A percentile compares a stretch with the other conserved stretches of the same genome.
Conservation (phyloP, 495 filamentous ascomycete genomes). For the Usnea hakonensis region DNA sequence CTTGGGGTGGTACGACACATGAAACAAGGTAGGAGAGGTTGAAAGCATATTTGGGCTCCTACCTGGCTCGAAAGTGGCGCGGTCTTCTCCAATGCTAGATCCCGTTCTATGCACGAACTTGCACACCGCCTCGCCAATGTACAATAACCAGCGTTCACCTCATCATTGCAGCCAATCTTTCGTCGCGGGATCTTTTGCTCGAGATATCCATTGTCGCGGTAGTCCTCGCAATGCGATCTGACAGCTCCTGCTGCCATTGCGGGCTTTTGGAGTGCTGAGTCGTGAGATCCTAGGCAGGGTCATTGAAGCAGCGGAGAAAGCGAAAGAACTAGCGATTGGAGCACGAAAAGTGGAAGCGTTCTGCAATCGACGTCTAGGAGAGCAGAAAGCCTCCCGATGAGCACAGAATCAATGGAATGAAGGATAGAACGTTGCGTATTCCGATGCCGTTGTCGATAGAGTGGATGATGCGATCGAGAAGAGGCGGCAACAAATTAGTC, state of each 20-base stretch:
- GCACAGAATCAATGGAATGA: neutral
- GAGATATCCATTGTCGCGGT: constrained; percentile 19
- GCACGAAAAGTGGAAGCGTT: neutral
- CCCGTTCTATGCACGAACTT: constrained; percentile 14
- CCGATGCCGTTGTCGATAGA: constrained; percentile 1
- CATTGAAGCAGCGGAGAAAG: constrained; percentile 15
- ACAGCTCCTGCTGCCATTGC: constrained; percentile 25
- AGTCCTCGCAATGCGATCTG: constrained; percentile 19
- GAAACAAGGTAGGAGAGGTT: constrained; percentile 4
- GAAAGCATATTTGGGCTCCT: constrained; percentile 11
- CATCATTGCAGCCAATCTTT: constrained; percentile 26
- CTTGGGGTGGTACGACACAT: neutral
- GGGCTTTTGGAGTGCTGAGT: constrained; percentile 9
- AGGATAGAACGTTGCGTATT: neutral
- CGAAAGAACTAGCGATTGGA: neutral
- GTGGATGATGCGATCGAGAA: neutral
- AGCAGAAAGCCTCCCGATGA: constrained; percentile 11
- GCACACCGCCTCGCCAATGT: constrained; percentile 20
- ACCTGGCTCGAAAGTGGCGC: constrained; percentile 12
- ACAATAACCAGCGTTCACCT: neutral
- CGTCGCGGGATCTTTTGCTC: constrained; percentile 16
- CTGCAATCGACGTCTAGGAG: constrained; percentile 5
- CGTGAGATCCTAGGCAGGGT: constrained; percentile 11
- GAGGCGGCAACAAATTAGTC: constrained; percentile 9
- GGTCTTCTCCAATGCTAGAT: constrained; percentile 12